Evolutionary conservation across 2,329 filamentous ascomycete genomes (phyloP).

Genomic region (Chaetomium sp.): DNA sequence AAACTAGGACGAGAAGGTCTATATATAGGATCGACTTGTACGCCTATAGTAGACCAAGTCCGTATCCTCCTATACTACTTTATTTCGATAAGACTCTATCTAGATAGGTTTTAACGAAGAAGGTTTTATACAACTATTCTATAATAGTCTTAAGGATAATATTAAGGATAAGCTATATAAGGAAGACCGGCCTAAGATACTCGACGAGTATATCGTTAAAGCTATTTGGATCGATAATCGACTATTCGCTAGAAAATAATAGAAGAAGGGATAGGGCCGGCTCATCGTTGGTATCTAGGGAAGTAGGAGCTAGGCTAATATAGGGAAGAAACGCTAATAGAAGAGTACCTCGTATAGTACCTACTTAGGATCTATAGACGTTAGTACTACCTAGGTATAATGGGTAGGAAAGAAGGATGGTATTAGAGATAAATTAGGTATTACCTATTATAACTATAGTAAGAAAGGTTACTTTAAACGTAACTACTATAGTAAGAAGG

Average conservation of each 20-base stretch:
- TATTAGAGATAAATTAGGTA: background rate
- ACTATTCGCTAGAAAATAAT: too few species aligned
- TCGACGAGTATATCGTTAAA: background rate
- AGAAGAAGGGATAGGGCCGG: too few species aligned
- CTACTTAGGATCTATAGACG: background rate
- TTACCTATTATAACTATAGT: background rate
- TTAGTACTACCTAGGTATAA: background rate
- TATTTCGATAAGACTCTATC: background rate
- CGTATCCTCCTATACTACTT: background rate
- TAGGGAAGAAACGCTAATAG: background rate
- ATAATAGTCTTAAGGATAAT: slow-evolving; percentile 4
- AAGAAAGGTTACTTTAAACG: background rate
- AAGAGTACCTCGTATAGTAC: background rate
- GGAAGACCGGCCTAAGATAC: background rate
- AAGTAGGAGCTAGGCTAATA: too few species aligned
- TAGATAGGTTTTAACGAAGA: background rate
- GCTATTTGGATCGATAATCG: too few species aligned
- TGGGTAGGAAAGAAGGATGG: background rate
- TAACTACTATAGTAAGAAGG: background rate
- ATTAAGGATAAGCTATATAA: slow-evolving; percentile 2
- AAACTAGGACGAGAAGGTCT: background rate
- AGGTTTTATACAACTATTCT: slow-evolving; percentile 5
- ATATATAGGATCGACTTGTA: too few species aligned
- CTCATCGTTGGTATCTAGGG: too few species aligned
- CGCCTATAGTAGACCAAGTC: too few species aligned